These are phyloP conservation scores for Phaeotremella fagi DNA, from an alignment of 768 basidiomycete species.

Conservation along the genomic window DNA sequence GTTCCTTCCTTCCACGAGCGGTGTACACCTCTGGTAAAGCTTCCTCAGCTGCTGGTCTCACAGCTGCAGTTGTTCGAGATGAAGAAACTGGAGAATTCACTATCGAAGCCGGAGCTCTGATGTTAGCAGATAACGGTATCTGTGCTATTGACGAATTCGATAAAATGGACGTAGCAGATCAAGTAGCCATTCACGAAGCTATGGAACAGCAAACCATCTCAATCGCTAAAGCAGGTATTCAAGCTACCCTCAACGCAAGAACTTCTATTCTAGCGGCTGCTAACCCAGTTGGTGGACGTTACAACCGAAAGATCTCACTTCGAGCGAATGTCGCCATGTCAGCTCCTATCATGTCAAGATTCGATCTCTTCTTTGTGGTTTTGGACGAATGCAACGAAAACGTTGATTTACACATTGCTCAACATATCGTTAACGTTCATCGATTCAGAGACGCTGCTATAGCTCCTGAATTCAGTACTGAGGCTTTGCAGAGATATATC, in stretches of 20 bases:
- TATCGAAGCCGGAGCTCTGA: conserved; percentile 96
- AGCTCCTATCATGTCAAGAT: conserved; percentile 95
- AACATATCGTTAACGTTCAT: conserved; percentile 96
- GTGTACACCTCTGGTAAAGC: conserved; percentile 99
- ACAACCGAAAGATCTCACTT: conserved; percentile 88
- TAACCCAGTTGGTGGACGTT: conserved; percentile 93
- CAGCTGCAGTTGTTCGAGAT: conserved; percentile 95
- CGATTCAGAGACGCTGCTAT: conserved; percentile 92
- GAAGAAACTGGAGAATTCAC: conserved; percentile 99
- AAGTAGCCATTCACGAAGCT: conserved; percentile 98
- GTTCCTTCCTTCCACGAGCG: conserved; percentile 93
- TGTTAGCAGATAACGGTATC: conserved; percentile 99
- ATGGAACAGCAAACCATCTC: conserved; percentile 99
- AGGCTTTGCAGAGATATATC: conserved; percentile 93
- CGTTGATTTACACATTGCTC: conserved; percentile 86
- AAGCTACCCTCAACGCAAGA: conserved; percentile 94
- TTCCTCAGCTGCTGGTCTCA: conserved; percentile 96
- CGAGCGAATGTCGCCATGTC: conserved; percentile 95
- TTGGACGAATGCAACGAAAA: conserved; percentile 93
- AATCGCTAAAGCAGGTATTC: conserved; percentile 98
- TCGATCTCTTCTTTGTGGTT: conserved; percentile 98
- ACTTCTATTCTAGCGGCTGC: conserved; percentile 97
- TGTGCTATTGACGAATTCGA: conserved; percentile 99
- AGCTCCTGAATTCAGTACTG: conserved; percentile 93
- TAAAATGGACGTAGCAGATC: conserved; percentile 99